phyloP scores from a whole-genome alignment of 192 early-diverging fungal genomes.

The Coemansia asiatica region DNA sequence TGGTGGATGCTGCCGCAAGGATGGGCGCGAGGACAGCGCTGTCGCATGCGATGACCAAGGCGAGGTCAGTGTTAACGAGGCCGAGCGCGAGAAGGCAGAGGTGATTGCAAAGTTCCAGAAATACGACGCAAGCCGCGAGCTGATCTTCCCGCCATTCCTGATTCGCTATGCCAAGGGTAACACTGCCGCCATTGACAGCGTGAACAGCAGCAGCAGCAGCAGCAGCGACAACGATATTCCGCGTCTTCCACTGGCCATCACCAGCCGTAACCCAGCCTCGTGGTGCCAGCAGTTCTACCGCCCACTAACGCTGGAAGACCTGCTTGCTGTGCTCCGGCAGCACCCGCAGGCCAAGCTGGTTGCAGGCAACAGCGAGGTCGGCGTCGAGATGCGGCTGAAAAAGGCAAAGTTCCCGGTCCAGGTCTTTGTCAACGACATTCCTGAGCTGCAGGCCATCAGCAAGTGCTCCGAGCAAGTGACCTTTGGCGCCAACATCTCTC shows the following conservation, averaged over 20 bases:
- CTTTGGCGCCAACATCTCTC: slow-evolving; percentile 69
- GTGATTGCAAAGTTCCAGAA: slow-evolving; percentile 56
- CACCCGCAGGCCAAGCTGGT: slow-evolving; percentile 75
- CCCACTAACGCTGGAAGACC: slow-evolving; percentile 55
- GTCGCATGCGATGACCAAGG: neutral
- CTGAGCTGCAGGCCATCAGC: slow-evolving; percentile 61
- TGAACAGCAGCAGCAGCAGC: neutral
- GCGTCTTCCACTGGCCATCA: slow-evolving; percentile 26
- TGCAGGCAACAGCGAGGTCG: slow-evolving; percentile 80
- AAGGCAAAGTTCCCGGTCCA: slow-evolving; percentile 62
- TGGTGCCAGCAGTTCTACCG: slow-evolving; percentile 53
- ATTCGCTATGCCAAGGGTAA: slow-evolving; percentile 56
- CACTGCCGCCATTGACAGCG: too few relatives aligned
- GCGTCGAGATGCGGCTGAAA: slow-evolving; percentile 80
- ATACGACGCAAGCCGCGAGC: slow-evolving; percentile 65
- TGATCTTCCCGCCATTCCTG: slow-evolving; percentile 69
- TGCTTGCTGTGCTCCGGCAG: slow-evolving; percentile 56
- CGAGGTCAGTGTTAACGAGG: slow-evolving; percentile 16
- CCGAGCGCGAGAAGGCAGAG: slow-evolving; percentile 31
- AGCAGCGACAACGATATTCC: slow-evolving; percentile 11
- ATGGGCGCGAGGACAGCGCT: slow-evolving; percentile 2
- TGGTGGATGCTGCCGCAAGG: slow-evolving; percentile 16
- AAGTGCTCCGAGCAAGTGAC: slow-evolving; percentile 37
- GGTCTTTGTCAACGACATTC: slow-evolving; percentile 68
- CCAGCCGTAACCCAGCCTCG: slow-evolving; percentile 4